These are phyloP conservation scores for Adansonia gregorii DNA, from an alignment of 441 rosid species.

Conservation along the genomic window DNA sequence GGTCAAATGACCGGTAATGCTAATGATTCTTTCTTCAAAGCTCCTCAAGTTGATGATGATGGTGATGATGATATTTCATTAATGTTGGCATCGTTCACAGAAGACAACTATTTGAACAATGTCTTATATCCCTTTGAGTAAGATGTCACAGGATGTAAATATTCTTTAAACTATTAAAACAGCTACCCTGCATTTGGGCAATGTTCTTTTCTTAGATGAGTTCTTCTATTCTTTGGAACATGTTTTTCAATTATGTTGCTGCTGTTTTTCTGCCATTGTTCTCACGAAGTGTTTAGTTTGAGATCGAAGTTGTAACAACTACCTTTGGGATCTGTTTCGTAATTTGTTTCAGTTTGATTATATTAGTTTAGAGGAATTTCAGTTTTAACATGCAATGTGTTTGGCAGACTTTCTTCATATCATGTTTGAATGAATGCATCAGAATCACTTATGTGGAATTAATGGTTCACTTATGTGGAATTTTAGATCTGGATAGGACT, in stretches of 20 bases:
- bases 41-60: conserved; percentile 14
- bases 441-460: not conserved
- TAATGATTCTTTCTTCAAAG: conserved; percentile 16
- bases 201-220: not conserved
- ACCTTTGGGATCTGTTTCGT: not conserved
- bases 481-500: too few relatives aligned
- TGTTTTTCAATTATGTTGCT: not conserved
- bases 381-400: not conserved
- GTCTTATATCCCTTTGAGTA: not conserved
- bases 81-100: conserved; percentile 38
- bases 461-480: too few relatives aligned
- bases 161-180: not conserved
- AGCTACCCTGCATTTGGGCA: not conserved
- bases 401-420: not conserved
- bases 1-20: not conserved
- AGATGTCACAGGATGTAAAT: not conserved
- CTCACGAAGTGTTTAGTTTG: not conserved
- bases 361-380: not conserved
- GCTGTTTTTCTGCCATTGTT: not conserved
- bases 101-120: not conserved
- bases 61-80: conserved; percentile 24
- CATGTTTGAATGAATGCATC: not conserved
- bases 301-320: not conserved
- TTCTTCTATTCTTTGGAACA: not conserved
- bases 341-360: too few relatives aligned